A percentile compares a stretch with the other conserved stretches of the same genome.
phyloP scores from a whole-genome alignment of 2,329 filamentous ascomycete genomes.

The Pseudogymnoascus sp. region DNA sequence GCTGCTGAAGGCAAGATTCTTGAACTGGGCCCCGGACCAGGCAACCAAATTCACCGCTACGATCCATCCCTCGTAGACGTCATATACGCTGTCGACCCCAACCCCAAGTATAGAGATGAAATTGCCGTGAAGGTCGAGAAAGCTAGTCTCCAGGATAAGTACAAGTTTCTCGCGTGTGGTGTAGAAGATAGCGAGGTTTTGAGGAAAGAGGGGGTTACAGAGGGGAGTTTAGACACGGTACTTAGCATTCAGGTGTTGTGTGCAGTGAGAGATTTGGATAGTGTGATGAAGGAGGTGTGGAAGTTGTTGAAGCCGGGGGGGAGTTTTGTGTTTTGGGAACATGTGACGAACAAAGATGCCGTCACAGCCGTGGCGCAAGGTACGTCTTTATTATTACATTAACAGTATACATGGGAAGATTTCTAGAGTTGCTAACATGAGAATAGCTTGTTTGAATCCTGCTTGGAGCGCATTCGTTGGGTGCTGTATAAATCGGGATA shows the following conservation, averaged over 20 bases:
- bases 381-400: conserved; percentile 17
- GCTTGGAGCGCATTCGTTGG: conserved; percentile 28
- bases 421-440: conserved; percentile 14
- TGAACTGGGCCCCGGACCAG: conserved; percentile 38
- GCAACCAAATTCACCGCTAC: conserved; percentile 37
- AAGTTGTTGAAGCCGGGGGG: conserved; percentile 39
- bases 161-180: conserved; percentile 33
- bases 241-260: conserved; percentile 39
- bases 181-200: conserved; percentile 35
- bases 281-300: conserved; percentile 30
- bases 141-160: conserved; percentile 29
- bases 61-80: conserved; percentile 27
- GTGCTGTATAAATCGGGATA: conserved; percentile 27
- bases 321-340: conserved; percentile 41
- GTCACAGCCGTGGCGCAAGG: conserved; percentile 28
- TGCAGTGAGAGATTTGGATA: conserved; percentile 29
- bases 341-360: conserved; percentile 26
- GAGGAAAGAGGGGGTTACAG: conserved; percentile 30
- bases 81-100: conserved; percentile 37
- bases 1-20: conserved; percentile 32
- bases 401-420: neutral
- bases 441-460: conserved; percentile 26
- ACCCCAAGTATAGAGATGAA: conserved; percentile 27
- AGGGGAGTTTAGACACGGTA: conserved; percentile 34
- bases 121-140: conserved; percentile 29